Conservation (phyloP, 495 filamentous ascomycete species). For the Annulohypoxylon stygium region DNA sequence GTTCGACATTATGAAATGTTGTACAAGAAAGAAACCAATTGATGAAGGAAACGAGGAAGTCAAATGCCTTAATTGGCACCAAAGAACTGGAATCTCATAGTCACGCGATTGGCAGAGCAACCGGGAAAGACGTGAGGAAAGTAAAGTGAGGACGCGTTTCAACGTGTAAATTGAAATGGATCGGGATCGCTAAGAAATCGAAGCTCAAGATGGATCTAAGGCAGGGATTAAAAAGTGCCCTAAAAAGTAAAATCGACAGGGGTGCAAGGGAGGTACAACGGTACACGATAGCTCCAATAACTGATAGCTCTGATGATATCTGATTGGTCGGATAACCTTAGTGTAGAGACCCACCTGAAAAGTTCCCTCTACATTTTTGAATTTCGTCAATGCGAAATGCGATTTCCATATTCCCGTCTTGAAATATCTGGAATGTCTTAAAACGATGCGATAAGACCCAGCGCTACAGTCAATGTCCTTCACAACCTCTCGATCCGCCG, state of each 20-base stretch:
- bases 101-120: not conserved
- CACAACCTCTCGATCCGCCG: conserved; percentile 40
- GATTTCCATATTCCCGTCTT: conserved; percentile 21
- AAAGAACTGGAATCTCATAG: conserved; percentile 11
- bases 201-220: not conserved
- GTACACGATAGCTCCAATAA: not conserved
- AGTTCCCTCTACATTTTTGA: conserved; percentile 25
- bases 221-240: not conserved
- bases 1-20: conserved; percentile 42
- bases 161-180: conserved; percentile 11
- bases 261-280: not conserved
- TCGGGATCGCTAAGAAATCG: conserved; percentile 2
- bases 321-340: conserved; percentile 35
- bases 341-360: conserved; percentile 38
- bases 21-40: not conserved
- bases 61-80: conserved; percentile 20
- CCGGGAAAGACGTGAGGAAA: not conserved
- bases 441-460: conserved; percentile 30
- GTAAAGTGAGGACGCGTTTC: conserved; percentile 17
- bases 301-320: not conserved
- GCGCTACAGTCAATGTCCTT: conserved; percentile 44
- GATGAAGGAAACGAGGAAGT: conserved; percentile 1
- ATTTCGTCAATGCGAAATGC: conserved; percentile 15
- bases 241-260: not conserved
- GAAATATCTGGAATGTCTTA: conserved; percentile 1